Conservation (phyloP, 2,329 filamentous ascomycete genomes). For the Pseudogymnoascus pannorum region DNA sequence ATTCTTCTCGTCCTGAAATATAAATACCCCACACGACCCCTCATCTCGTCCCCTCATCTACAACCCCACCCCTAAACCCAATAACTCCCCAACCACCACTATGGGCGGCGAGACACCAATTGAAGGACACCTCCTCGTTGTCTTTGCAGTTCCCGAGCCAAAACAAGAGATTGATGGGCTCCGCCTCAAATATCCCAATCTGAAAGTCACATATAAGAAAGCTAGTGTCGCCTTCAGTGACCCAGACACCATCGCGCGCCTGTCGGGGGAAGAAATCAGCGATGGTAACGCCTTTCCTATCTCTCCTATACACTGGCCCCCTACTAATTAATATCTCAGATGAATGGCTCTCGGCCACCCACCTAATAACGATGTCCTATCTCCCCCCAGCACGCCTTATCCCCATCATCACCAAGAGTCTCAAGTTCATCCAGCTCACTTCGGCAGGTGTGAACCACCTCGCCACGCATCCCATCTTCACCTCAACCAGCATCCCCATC, state of each 20-base stretch:
- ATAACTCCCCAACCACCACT: constrained; percentile 14
- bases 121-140: constrained; percentile 35
- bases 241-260: not conserved
- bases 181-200: constrained; percentile 36
- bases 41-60: not conserved
- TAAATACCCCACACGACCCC: constrained; percentile 7
- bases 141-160: constrained; percentile 37
- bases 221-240: constrained; percentile 19
- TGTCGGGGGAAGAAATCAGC: constrained; percentile 13
- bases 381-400: constrained; percentile 20
- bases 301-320: constrained; percentile 14
- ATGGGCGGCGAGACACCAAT: constrained; percentile 39
- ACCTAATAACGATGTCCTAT: constrained; percentile 27
- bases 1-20: not conserved
- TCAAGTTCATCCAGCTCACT: constrained; percentile 31
- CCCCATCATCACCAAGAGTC: constrained; percentile 22
- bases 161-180: constrained; percentile 31
- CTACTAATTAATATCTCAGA: not conserved
- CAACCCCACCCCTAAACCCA: not conserved
- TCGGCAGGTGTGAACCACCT: constrained; percentile 30
- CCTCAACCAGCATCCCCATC: constrained; percentile 28
- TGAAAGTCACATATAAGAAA: constrained; percentile 37
- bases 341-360: constrained; percentile 19
- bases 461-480: constrained; percentile 25
- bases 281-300: constrained; percentile 14